Percentiles rank a stretch among this genome's conserved stretches.
phyloP scores from a whole-genome alignment of 441 rosid species.

The Populus hybrid region DNA sequence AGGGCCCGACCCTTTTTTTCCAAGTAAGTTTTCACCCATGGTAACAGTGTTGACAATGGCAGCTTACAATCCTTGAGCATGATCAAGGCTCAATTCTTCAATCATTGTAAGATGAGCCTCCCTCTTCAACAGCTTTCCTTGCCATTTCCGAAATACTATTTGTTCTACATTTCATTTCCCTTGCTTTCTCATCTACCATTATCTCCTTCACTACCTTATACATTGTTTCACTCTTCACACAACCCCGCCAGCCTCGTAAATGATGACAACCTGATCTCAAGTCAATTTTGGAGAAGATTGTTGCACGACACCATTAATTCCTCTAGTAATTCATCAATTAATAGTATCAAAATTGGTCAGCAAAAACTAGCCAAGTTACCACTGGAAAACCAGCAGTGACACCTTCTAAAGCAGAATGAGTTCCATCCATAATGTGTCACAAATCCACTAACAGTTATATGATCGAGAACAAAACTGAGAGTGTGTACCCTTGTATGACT shows the following conservation, averaged over 20 bases:
- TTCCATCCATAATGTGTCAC: not conserved
- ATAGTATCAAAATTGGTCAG: constrained; percentile 2
- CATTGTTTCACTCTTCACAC: constrained; percentile 14
- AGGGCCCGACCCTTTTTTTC: too few relatives aligned
- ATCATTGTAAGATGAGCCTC: constrained; percentile 29
- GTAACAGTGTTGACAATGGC: too few relatives aligned
- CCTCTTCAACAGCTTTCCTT: constrained; percentile 19
- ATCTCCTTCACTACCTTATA: constrained; percentile 23
- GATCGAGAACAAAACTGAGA: constrained; percentile 12
- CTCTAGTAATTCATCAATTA: too few relatives aligned
- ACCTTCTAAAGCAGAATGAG: constrained; percentile 1
- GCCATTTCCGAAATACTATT: constrained; percentile 18
- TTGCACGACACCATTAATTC: constrained; percentile 16
- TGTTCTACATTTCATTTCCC: constrained; percentile 25
- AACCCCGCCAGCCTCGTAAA: constrained; percentile 7
- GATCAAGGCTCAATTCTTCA: constrained; percentile 1
- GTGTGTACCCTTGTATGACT: constrained; percentile 11
- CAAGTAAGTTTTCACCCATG: too few relatives aligned
- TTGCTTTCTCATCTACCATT: constrained; percentile 27
- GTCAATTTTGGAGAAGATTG: too few relatives aligned
- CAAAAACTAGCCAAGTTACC: constrained; percentile 13
- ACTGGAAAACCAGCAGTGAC: constrained; percentile 12
- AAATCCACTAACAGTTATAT: constrained; percentile 7
- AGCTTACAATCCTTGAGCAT: too few relatives aligned
- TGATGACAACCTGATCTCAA: too few relatives aligned